phyloP scores from a whole-genome alignment of 371 early-diverging fungal genomes.

The Haplosporangium sp. region DNA sequence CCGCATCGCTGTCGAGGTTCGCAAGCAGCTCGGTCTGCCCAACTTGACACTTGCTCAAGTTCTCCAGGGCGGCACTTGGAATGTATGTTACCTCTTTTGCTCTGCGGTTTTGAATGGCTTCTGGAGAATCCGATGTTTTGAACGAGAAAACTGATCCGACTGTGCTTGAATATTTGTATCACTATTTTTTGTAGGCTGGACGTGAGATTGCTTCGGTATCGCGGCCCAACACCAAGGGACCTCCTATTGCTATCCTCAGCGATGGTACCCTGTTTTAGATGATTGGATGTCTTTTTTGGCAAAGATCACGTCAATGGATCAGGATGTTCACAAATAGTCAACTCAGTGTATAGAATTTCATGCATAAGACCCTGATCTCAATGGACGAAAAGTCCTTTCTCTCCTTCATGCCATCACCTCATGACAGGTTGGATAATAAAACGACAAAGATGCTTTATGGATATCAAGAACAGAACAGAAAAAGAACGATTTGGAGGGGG shows the following conservation, averaged over 20 bases:
- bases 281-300: no score
- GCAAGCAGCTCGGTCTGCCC: slow-evolving; percentile 66
- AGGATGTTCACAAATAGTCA: no score
- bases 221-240: slow-evolving; percentile 82
- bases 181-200: slow-evolving; percentile 71
- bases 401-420: neutral
- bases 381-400: no score
- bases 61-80: slow-evolving; percentile 93
- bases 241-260: slow-evolving; percentile 87
- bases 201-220: slow-evolving; percentile 85
- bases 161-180: neutral
- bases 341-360: no score
- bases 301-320: no score
- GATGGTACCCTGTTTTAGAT: slow-evolving; percentile 84
- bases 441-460: slow-evolving; percentile 24
- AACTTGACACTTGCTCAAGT: slow-evolving; percentile 84
- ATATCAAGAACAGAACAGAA: no score
- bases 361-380: no score
- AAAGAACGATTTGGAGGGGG: no score
- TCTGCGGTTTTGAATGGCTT: neutral
- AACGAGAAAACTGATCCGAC: no score
- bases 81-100: slow-evolving; percentile 57
- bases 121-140: neutral
- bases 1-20: slow-evolving; percentile 73
- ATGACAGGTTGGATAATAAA: no score